Base-by-base conservation (phyloP, 2,329 filamentous ascomycete genomes). In the Fusarium sp. region DNA sequence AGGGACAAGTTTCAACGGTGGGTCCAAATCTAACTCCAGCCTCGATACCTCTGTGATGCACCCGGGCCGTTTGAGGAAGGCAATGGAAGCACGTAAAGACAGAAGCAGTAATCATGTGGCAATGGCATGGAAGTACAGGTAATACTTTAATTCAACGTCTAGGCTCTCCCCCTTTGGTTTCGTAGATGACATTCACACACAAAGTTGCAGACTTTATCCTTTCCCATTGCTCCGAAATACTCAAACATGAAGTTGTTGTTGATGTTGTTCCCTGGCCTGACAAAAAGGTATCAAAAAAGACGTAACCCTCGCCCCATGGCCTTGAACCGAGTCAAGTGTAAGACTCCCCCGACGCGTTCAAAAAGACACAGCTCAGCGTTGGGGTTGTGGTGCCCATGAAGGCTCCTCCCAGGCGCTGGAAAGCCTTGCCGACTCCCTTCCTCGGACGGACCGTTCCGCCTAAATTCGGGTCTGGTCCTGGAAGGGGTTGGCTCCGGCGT, bases 391-490 rank as follows among this genome's bases (percentile, higher is more conserved):
- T 45, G 59, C 27, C 65, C 52, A 29, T 29, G 35, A 22, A 33
- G 62, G 40, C 62, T 77, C 72, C 61, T 79, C 77, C 29, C 67
- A 67, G 47, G 76, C 76, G 63, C 66, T 70, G 27, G 71, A 71
- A 47, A 78, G 60, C 36, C 71, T 63, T 27, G 63, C 69, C 61
- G 66, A 68, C 60, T 56, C 71, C 33, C 74, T 71, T 57, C 70
- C 76, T 63, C 60, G 70, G 64, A 64, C 65, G 50, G 71, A 66
- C 56, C 73, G 70, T 33, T 66, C 66, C 73, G 65, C 76, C 79
- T 82, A 82, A 65, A 74, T 65, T 59, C 79, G 80, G 70, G 75
- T 65, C 71, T 78, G 75, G 80, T 85, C 83, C 71, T 82, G 78
- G 76, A 85, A 85, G 59, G 84, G 84, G 70, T 85, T 74, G 20